Base-by-base conservation (phyloP, 352 stramenopile species). In the Globisporangium spinosum region DNA sequence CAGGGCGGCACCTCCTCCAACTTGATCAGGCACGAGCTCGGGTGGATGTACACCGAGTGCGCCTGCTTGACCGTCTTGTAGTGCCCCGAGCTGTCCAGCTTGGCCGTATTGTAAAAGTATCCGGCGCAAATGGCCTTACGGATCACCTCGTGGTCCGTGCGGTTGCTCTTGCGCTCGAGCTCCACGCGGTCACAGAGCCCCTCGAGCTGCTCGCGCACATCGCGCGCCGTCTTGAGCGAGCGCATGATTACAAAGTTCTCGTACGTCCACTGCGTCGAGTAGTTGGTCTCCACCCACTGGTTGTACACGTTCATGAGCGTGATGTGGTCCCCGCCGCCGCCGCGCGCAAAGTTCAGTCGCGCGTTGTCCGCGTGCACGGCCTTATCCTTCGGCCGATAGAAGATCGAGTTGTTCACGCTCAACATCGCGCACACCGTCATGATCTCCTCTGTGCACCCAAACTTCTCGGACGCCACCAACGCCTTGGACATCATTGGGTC, bases 101-200 rank as follows among this genome's bases (percentile, higher is more conserved):
- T 98, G 23, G 98, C 97, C 5, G 97, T 98, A 79, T 99, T 98
- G 83, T 99, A 99, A 75, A 99, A 99, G 87, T 98, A 99, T 23
- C 98, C 98, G 4, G 97, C 93, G 32, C 95, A 99, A 35, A 99
- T 97, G 10, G 97, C 91, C 71, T 99, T 99, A 27, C 96, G 87
- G 53, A 99, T 94, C 45, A 85, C 75, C 63, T 99, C 97, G 38
- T 98, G 91, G 72, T 99, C 93, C 27, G 70, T 78, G 20, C 76
- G 73, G 70, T 95, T 95, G 70, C 78, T 95, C 27, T 66, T 94
- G 9, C 89, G 82, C 70, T 98, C 93, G 1, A 99, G 89, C 70
- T 99, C 97, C 17, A 99, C 97, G 55, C 98, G 90, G 73, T 99
- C 98, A 64, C 97, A 99, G n/a, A 99, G 86, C 5, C 89, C 91